Evolutionary conservation across 805 yeast species (phyloP).

Genomic region (Ogataea haglerorum): DNA sequence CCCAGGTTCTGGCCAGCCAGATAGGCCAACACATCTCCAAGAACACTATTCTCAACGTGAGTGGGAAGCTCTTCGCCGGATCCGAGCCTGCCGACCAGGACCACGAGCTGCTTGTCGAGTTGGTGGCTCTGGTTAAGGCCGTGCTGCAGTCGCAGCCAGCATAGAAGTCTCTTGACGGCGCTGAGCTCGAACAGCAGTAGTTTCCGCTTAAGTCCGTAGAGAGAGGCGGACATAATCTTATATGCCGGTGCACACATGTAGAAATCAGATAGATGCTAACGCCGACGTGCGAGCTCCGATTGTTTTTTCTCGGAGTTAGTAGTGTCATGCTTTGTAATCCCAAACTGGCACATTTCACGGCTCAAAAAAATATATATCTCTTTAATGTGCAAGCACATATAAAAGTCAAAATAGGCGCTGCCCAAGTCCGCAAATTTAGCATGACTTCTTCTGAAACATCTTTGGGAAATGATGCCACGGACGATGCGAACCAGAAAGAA

Average conservation of each 20-base stretch:
- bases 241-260: too few relatives aligned
- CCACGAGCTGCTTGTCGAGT: constrained; percentile 38
- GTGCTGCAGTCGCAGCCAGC: neutral
- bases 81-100: constrained; percentile 37
- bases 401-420: neutral
- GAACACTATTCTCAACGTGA: constrained; percentile 42
- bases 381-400: too few relatives aligned
- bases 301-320: neutral
- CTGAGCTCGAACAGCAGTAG: neutral
- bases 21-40: constrained; percentile 40
- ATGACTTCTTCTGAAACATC: too few relatives aligned
- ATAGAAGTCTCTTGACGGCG: neutral
- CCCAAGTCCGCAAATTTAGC: neutral
- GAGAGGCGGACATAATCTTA: neutral
- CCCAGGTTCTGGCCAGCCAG: constrained; percentile 45
- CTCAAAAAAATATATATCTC: neutral
- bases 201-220: neutral
- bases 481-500: neutral
- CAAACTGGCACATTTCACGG: neutral
- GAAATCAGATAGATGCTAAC: too few relatives aligned
- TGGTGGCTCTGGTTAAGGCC: constrained; percentile 32
- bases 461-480: too few relatives aligned
- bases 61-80: constrained; percentile 42
- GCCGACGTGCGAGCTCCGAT: too few relatives aligned
- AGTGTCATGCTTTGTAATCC: neutral